phyloP scores from a whole-genome alignment of 768 basidiomycete genomes.

The Pulveroboletus sp. region DNA sequence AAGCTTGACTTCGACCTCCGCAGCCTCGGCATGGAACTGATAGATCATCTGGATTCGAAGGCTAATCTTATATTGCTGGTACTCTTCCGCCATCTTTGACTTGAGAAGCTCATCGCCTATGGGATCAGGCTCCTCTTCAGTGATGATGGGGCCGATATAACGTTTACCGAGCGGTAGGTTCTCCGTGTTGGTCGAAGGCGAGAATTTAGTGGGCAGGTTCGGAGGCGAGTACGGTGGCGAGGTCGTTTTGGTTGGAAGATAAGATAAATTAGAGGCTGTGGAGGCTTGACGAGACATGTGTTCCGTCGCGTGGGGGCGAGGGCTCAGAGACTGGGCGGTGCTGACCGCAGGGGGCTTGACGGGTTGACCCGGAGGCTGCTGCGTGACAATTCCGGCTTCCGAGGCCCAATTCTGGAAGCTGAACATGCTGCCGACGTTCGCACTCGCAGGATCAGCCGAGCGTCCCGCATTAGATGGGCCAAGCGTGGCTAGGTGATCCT shows the following conservation, averaged over 20 bases:
- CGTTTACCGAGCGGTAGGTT: slow-evolving; percentile 26
- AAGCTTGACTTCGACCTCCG: slow-evolving; percentile 29
- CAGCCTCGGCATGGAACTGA: slow-evolving; percentile 30
- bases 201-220: slow-evolving; percentile 20
- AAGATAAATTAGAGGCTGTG: slow-evolving; percentile 19
- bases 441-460: slow-evolving; percentile 14
- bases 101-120: slow-evolving; percentile 26
- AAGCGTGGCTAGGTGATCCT: slow-evolving; percentile 30
- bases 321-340: slow-evolving; percentile 9
- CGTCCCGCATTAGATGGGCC: slow-evolving; percentile 24
- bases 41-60: slow-evolving; percentile 35
- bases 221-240: slow-evolving; percentile 30
- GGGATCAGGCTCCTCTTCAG: slow-evolving; percentile 28
- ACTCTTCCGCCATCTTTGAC: slow-evolving; percentile 33
- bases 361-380: slow-evolving; percentile 13
- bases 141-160: slow-evolving; percentile 30
- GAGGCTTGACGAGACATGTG: slow-evolving; percentile 30
- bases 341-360: slow-evolving; percentile 4
- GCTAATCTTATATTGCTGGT: slow-evolving; percentile 28
- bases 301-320: slow-evolving; percentile 28
- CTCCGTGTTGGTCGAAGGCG: slow-evolving; percentile 22
- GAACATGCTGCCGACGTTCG: slow-evolving; percentile 5
- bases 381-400: slow-evolving; percentile 25
- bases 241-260: slow-evolving; percentile 17
- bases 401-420: slow-evolving; percentile 33